Evolutionary conservation across 139 green algal species (phyloP), one percentile per base, ranked within the genome.

Genomic region (Chlorella vulgaris): DNA sequence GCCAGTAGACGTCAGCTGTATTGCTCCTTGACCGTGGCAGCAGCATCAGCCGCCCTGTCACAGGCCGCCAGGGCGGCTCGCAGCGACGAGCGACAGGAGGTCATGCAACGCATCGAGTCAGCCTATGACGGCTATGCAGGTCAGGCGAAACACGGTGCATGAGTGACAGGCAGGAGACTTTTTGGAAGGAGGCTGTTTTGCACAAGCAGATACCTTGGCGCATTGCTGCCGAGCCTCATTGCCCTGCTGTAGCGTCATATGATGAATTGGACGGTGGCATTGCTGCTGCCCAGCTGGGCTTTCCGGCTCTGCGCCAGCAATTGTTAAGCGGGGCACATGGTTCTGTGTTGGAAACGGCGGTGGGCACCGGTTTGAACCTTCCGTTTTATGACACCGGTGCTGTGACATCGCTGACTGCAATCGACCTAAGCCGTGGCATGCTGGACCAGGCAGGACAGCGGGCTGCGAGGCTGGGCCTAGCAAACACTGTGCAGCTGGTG

Each of bases 341-440:
- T 24, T 40, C 93, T 29, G 90, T 95, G 19, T 73, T 96, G 68
- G 93, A 96, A 50, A 85, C 92, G 6, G 91, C 77, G 18, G 89
- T 90, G 13, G 93, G 93, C 31, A 96, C 93, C 3, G 92, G 92
- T 4, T 69, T 93, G 3, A 96, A 95, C 75, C 71, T 96, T 33
- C 78, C 69, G 8, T 86, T 91, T 76, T 96, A 95, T 74, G 40
- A 67, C 24, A 31, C 38, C 1, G 15, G 29, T 6, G 24, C n/a
- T 3, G 58, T 89, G 24, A 75, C 29, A 19, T 84, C 76, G 3
- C 53, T 95, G 4, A 90, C 84, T 0, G 82, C 91, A 4, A 86
- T 88, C 33, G 93, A 96, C 83, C 55, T 86, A 15, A 92, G 76
- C 63, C 31, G 71, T 13, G 40, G 69, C 39, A 96, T 96, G 92